Evolutionary conservation across 495 filamentous ascomycete species (phyloP).

Genomic region (Tuber brumale): DNA sequence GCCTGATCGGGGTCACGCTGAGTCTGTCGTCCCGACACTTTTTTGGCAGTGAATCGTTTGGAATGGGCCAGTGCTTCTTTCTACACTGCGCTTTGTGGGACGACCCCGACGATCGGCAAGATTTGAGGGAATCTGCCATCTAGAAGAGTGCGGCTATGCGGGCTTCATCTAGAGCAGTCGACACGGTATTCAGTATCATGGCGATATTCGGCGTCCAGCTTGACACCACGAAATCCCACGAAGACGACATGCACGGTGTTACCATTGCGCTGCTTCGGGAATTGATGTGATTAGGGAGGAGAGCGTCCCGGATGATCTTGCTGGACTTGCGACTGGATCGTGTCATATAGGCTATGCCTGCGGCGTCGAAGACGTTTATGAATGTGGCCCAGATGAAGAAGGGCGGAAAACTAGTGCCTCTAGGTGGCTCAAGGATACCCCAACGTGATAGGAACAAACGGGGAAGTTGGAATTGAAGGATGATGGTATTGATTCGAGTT

Average conservation of each 20-base stretch:
- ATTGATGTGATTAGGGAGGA: neutral
- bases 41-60: neutral
- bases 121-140: neutral
- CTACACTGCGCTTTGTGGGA: neutral
- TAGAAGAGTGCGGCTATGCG: constrained; percentile 6
- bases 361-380: neutral
- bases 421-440: no score
- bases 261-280: neutral
- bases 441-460: no score
- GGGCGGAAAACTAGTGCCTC: neutral
- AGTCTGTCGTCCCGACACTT: neutral
- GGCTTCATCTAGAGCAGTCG: neutral
- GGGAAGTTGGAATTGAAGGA: no score
- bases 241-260: neutral
- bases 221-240: constrained; percentile 2
- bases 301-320: neutral
- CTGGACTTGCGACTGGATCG: neutral
- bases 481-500: no score
- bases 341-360: constrained; percentile 6
- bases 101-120: neutral
- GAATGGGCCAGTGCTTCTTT: neutral
- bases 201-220: constrained; percentile 1
- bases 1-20: neutral
- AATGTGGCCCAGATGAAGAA: neutral
- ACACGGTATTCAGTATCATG: constrained; percentile 10